Evolutionary conservation across 306 rosid species (phyloP), one percentile per base, ranked within the genome.

Genomic region (Macrotyloma uniflorum): DNA sequence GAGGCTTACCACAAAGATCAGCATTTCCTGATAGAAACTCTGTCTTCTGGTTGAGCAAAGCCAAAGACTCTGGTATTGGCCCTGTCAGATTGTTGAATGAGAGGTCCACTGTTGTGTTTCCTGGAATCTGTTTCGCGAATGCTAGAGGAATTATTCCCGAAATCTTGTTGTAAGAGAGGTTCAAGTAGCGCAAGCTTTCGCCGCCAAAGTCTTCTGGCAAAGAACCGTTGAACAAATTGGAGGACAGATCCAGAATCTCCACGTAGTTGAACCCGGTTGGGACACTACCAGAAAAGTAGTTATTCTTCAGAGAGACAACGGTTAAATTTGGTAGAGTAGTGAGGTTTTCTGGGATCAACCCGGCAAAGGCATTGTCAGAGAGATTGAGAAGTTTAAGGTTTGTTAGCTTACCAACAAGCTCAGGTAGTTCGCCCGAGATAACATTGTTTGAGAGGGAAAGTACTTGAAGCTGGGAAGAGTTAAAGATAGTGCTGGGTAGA

Each of bases 71-170:
- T 14, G 99, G 98, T 70, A 95, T 81, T 23, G 87, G 75, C 8
- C 99, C 98, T 6, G 89, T 85, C 36, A 95, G 85, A 64, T 88
- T 89, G 86, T 95, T 95, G 93, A 90, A 95, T 0, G 98, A 93
- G 19, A 95, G 93, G 81, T 95, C 99, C 74, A 95, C 55, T 1
- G 94, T 87, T 0, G 94, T 72, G 65, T 91, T 95, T 33, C 0
- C 30, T 4, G 94, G 91, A 33, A 91, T 57, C 36, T 15, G 20
- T 38, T 51, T 65, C 0, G 93, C 90, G 54, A 95, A 95, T 28
- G 72, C 74, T 11, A 22, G 32, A 9, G 98, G 97, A n/a, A 95
- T 86, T 5, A 61, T 13, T 3, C 97, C 92, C 11, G 96, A 87
- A 82, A 95, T 79, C 87, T 93, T 95, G 62, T 93, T 95, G 80